Base-by-base conservation (phyloP, 2,329 filamentous ascomycete genomes). In the Whalleya microplaca region DNA sequence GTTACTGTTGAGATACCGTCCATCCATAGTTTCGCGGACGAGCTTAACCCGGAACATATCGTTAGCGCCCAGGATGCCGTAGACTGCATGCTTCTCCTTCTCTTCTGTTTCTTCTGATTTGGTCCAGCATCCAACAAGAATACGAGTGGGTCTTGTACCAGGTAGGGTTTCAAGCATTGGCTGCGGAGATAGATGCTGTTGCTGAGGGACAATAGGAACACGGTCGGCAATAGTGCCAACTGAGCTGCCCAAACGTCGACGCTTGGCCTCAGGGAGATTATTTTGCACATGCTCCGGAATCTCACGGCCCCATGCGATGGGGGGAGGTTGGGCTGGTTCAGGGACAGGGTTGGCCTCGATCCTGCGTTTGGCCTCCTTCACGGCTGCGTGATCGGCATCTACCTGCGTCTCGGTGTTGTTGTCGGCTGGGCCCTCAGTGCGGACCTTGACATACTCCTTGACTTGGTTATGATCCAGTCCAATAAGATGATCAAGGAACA, bases 41-140 rank as follows among this genome's bases (percentile, higher is more conserved):
- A 88, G 75, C 67, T 87, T 87, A 51, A 87, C 83, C 0, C 85
- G 75, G 66, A 88, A 87, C 79, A 85, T 86, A 61, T 87, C 84
- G 53, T 86, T 86, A 18, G 80, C 79, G 0, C 84, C 84, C 0
- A 88, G 71, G 10, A 88, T 85, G 2, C 85, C 85, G 51, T 83
- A 84, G 0, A 87, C 83, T 0, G 84, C 85, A 63, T 88, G 85
- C 50, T 84, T 83, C 64, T 87, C 78, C 12, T 72, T 71, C 1
- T 74, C 67, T 2, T 78, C 70, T 0, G 67, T 41, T 48, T 82
- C 79, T 29, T 75, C 79, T 0, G 84, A 87, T 12, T 79, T 77
- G 51, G 75, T 77, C 85, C 85, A 88, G 65, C 79, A 81, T 0
- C 85, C 85, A 1, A 88, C 69, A 1, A 86, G 71, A 47, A 86